Conservation (phyloP, 805 yeast genomes). For the Lipomyces mesembrius region DNA sequence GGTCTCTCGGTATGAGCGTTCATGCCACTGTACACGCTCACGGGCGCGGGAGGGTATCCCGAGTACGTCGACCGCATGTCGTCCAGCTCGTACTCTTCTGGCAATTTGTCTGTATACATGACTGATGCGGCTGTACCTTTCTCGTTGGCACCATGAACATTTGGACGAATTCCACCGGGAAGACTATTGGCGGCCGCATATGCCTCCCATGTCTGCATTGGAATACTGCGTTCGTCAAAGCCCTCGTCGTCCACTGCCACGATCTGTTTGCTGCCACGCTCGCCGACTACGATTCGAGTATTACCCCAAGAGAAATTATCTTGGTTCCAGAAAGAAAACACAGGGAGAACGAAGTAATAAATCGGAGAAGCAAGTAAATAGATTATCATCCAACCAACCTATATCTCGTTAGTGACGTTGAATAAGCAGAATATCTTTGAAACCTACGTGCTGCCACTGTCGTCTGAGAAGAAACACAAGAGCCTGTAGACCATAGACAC, state of each 20-base stretch:
- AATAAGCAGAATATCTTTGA: slow-evolving; percentile 27
- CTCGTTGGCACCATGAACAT: slow-evolving; percentile 25
- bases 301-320: slow-evolving; percentile 72
- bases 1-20: background rate
- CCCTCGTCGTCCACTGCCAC: slow-evolving; percentile 46
- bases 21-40: slow-evolving; percentile 20
- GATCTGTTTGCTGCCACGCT: slow-evolving; percentile 55
- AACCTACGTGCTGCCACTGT: slow-evolving; percentile 49
- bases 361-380: slow-evolving; percentile 63
- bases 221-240: slow-evolving; percentile 47
- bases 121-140: slow-evolving; percentile 15
- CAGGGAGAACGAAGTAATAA: slow-evolving; percentile 64
- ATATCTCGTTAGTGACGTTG: slow-evolving; percentile 42
- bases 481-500: slow-evolving; percentile 65
- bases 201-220: slow-evolving; percentile 48
- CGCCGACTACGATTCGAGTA: slow-evolving; percentile 61
- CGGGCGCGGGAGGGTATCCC: slow-evolving; percentile 24
- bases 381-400: slow-evolving; percentile 60
- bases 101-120: slow-evolving; percentile 25
- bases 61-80: slow-evolving; percentile 42
- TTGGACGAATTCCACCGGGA: slow-evolving; percentile 43
- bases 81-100: slow-evolving; percentile 46
- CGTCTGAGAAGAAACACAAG: slow-evolving; percentile 55
- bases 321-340: slow-evolving; percentile 67
- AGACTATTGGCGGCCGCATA: slow-evolving; percentile 47